Base-by-base conservation (phyloP, 176 grass and related monocot genomes). In the Zoysia pacifica region DNA sequence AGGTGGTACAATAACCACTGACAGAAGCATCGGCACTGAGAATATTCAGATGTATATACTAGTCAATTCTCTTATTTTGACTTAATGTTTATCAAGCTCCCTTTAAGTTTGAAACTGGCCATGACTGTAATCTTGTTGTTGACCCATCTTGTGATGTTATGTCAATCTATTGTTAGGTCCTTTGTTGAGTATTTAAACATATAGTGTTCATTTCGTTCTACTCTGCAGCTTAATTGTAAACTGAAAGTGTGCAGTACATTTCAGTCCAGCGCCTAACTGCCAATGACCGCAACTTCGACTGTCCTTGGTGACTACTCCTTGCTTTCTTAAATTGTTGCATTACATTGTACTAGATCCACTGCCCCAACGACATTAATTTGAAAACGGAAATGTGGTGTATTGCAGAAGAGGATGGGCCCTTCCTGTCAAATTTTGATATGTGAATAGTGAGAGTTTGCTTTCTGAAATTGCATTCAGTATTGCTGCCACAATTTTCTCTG, bases 1-100 rank as follows among this genome's bases (percentile, higher is more conserved):
- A 53, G 61, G 11, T 72, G 43, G 38, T 39, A 13, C 43, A 66
- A 39, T 59, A 62, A 46, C 49, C 44, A 67, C 62, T 15, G 68
- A 38, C 5, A 37, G 36, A 55, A 44, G 10, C 3, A 59, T 72
- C 65, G 39, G 59, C 59, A 73, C 65, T 50, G 73, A 73, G 20
- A 12, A 71, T 46, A 6, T 62, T 48, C n/a, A 20, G 73, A 72
- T 85, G 78, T 89, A 89, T 77, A 85, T 89, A 89, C 37, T 74
- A 61, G 16, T 75, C 6, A 14, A 28, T 63, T 76, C 20, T 43
- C 43, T 61, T 61, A 61, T 35, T n/a, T 61, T 61, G 58, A 35
- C 56, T 58, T 58, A 5, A 58, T 11, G 54, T 58, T 58, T 7
- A 5, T 7, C 54, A 58, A 74, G 8, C 70, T 65, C 35, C 18